Evolutionary conservation across 164 flowering plant species (phyloP).

Genomic region (Chimonanthus salicifolius): DNA sequence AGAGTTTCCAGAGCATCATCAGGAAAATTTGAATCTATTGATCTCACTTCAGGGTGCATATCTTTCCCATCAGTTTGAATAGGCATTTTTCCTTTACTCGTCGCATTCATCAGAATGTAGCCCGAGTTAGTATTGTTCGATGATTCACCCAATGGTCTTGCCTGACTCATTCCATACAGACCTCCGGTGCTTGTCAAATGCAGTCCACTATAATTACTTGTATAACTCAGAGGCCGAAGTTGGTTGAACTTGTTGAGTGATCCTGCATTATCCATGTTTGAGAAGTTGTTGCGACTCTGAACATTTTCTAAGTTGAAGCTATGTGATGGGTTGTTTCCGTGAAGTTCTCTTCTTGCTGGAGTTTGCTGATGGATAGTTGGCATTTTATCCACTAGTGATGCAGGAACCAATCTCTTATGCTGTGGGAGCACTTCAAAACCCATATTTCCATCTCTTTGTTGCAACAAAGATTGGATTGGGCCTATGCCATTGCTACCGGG

Average conservation of each 20-base stretch:
- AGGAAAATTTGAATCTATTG: neutral
- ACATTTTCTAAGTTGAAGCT: neutral
- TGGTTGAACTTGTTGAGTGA: neutral
- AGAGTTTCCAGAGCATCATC: neutral
- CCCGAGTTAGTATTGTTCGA: neutral
- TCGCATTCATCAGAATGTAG: neutral
- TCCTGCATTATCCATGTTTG: neutral
- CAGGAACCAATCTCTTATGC: neutral
- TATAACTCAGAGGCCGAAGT: no score
- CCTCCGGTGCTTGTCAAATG: neutral
- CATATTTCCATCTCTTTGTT: neutral
- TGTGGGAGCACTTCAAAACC: neutral
- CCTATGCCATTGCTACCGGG: neutral
- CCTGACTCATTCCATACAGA: neutral
- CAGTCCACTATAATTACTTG: neutral
- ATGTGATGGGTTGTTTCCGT: neutral
- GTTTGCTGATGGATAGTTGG: neutral
- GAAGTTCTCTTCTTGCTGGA: neutral
- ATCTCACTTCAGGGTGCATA: neutral
- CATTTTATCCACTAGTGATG: neutral
- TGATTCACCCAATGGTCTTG: neutral
- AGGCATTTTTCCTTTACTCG: neutral
- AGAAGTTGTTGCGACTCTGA: neutral
- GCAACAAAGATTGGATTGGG: neutral
- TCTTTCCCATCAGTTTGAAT: neutral